Percentiles rank a stretch among this genome's conserved stretches.
Evolutionary conservation across 2,329 filamentous ascomycete genomes (phyloP).

Genomic region (Pestalotiopsis fici): DNA sequence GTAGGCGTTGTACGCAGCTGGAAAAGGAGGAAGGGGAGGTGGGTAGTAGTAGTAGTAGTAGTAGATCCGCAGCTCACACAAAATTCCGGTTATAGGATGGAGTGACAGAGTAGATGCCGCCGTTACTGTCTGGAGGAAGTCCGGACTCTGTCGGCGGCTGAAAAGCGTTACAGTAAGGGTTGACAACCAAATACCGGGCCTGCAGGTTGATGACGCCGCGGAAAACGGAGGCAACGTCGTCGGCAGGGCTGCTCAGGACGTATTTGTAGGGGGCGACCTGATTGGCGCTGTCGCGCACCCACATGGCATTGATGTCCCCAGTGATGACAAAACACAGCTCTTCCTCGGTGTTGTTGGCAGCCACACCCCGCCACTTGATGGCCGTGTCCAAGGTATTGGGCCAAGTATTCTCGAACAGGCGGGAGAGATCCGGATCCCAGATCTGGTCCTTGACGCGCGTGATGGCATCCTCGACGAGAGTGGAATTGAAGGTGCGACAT

Average conservation of each 20-base stretch:
- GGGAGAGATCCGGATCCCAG: conserved; percentile 73
- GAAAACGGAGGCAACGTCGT: conserved; percentile 68
- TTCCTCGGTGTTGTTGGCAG: conserved; percentile 58
- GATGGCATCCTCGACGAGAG: conserved; percentile 76
- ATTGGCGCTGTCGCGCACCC: conserved; percentile 86
- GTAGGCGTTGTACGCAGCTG: neutral
- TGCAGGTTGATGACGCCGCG: conserved; percentile 78
- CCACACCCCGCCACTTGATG: conserved; percentile 66
- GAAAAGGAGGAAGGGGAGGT: neutral
- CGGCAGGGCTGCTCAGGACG: conserved; percentile 55
- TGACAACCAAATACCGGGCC: conserved; percentile 66
- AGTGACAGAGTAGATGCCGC: conserved; percentile 59
- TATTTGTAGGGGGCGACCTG: conserved; percentile 75
- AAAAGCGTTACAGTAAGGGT: conserved; percentile 92
- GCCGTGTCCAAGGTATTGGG: conserved; percentile 78
- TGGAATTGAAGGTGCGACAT: conserved; percentile 81
- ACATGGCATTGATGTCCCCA: conserved; percentile 89
- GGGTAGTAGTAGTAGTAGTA: too few species aligned
- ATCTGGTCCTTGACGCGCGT: conserved; percentile 68
- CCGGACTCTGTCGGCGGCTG: conserved; percentile 80
- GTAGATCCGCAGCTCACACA: conserved; percentile 50
- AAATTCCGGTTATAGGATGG: conserved; percentile 66
- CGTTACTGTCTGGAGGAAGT: conserved; percentile 57
- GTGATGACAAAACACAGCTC: conserved; percentile 64
- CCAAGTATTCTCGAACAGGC: conserved; percentile 72